These are phyloP conservation scores for Aspergillus phoenicis DNA, from an alignment of 2,329 filamentous ascomycete species.

Conservation along the genomic window DNA sequence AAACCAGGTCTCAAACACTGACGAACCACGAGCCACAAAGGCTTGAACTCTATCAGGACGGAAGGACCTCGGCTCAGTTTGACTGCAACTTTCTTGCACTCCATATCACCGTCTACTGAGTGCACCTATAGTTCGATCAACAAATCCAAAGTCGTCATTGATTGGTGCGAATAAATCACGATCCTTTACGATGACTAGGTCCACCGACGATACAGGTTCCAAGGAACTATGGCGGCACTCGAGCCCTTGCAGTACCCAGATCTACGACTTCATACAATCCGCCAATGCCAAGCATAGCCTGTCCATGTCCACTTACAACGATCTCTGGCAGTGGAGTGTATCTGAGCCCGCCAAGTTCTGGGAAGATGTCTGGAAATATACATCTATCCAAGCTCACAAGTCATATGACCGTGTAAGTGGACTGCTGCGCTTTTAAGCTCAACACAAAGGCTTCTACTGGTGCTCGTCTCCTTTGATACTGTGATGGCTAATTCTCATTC, in stretches of 20 bases:
- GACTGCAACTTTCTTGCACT: background rate
- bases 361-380: slow-evolving; percentile 82
- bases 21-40: background rate
- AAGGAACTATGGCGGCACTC: slow-evolving; percentile 72
- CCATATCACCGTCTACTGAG: background rate
- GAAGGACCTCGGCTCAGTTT: background rate
- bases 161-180: background rate
- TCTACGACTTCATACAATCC: slow-evolving; percentile 70
- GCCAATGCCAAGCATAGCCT: slow-evolving; percentile 70
- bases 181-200: background rate
- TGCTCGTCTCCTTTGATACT: background rate
- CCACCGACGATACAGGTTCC: slow-evolving; percentile 17
- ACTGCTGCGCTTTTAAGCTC: background rate
- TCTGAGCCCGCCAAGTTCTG: slow-evolving; percentile 76
- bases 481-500: slow-evolving; percentile 9
- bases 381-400: slow-evolving; percentile 70
- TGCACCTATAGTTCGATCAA: background rate
- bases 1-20: background rate
- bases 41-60: background rate
- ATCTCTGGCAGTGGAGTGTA: slow-evolving; percentile 85
- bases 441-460: background rate
- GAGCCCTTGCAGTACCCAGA: slow-evolving; percentile 66
- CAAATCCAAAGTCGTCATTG: background rate
- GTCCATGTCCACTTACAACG: slow-evolving; percentile 66
- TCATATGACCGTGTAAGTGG: slow-evolving; percentile 50